phyloP scores from a whole-genome alignment of 2,329 filamentous ascomycete species.

The Alternaria sp. region DNA sequence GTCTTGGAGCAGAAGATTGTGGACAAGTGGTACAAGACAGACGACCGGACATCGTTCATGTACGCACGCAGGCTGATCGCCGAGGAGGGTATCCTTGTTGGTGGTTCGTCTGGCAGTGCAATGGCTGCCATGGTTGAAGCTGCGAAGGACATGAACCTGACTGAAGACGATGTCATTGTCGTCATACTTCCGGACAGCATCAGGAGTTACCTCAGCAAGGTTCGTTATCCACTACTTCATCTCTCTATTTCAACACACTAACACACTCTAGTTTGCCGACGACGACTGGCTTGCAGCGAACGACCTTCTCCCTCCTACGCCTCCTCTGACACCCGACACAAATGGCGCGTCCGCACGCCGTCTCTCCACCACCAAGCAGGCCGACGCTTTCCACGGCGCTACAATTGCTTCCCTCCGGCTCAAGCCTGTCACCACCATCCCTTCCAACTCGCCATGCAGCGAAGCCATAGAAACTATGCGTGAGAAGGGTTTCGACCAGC shows the following conservation, averaged over 20 bases:
- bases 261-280: constrained; percentile 75
- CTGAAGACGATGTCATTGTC: constrained; percentile 86
- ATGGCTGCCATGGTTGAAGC: constrained; percentile 83
- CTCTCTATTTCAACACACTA: constrained; percentile 14
- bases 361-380: constrained; percentile 51
- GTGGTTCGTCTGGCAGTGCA: constrained; percentile 91
- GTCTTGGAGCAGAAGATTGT: constrained; percentile 83
- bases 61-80: constrained; percentile 90
- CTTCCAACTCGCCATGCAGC: constrained; percentile 74
- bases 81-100: constrained; percentile 92
- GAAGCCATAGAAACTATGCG: constrained; percentile 98
- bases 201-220: constrained; percentile 93
- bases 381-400: constrained; percentile 77
- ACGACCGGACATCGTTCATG: constrained; percentile 88
- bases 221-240: constrained; percentile 36
- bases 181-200: constrained; percentile 96
- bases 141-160: constrained; percentile 76
- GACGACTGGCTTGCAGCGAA: constrained; percentile 99
- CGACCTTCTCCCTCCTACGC: constrained; percentile 77
- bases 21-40: constrained; percentile 98
- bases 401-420: constrained; percentile 85
- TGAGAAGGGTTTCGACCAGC: constrained; percentile 96
- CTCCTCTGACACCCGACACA: constrained; percentile 45
- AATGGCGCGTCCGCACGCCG: constrained; percentile 41
- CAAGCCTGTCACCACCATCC: constrained; percentile 90